Conservation (phyloP, 768 basidiomycete species). For the Cystofilobasidium capitatum region DNA sequence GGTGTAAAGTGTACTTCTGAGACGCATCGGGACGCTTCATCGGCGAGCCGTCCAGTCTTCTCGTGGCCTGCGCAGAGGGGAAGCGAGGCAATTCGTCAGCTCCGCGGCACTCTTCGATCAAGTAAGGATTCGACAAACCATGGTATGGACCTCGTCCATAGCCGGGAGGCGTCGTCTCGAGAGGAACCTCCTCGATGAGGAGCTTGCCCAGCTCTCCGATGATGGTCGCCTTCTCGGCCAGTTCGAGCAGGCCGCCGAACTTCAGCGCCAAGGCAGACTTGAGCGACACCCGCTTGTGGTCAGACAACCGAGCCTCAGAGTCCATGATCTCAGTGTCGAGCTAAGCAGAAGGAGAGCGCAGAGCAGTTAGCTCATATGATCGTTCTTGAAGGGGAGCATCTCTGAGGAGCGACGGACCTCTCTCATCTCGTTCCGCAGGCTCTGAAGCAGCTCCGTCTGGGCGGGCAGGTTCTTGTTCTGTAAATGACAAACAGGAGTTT, state of each 20-base stretch:
- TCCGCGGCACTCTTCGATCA: not conserved
- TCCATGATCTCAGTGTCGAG: constrained; percentile 75
- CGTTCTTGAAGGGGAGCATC: not conserved
- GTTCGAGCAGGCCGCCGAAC: constrained; percentile 76
- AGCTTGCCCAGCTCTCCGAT: constrained; percentile 49
- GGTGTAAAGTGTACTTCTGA: constrained; percentile 10
- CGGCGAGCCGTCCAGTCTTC: constrained; percentile 46
- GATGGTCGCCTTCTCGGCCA: constrained; percentile 63
- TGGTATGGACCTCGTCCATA: constrained; percentile 62
- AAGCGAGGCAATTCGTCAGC: not conserved
- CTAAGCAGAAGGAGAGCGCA: constrained; percentile 32
- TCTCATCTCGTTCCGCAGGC: constrained; percentile 62
- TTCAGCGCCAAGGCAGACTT: constrained; percentile 63
- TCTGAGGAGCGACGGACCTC: constrained; percentile 22
- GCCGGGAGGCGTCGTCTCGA: constrained; percentile 71
- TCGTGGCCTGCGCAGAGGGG: constrained; percentile 49
- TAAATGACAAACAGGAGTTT: constrained; percentile 4
- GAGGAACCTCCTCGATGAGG: constrained; percentile 61
- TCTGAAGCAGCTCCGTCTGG: constrained; percentile 64
- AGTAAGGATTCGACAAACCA: constrained; percentile 22
- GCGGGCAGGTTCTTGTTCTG: constrained; percentile 62
- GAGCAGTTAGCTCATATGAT: not conserved
- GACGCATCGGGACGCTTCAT: constrained; percentile 20
- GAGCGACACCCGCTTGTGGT: constrained; percentile 57
- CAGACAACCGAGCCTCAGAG: constrained; percentile 69